phyloP scores from a whole-genome alignment of 768 basidiomycete genomes.

The Pisolithus tinctorius region DNA sequence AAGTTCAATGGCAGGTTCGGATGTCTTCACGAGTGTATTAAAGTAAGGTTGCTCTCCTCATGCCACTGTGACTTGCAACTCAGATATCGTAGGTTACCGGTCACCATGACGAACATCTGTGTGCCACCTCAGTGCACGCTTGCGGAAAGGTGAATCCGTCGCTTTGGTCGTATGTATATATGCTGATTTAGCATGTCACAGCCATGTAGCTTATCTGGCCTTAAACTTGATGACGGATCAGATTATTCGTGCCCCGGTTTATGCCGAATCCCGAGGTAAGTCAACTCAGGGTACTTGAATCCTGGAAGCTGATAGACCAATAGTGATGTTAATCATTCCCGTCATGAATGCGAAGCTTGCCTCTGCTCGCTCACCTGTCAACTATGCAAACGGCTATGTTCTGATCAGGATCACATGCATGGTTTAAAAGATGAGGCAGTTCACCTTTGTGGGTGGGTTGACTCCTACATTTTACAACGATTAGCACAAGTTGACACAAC shows the following conservation, averaged over 20 bases:
- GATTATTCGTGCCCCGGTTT: constrained; percentile 31
- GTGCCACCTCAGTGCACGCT: constrained; percentile 40
- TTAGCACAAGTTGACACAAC: not conserved
- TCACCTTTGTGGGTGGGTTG: constrained; percentile 48
- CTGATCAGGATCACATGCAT: constrained; percentile 41
- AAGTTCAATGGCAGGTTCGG: constrained; percentile 35
- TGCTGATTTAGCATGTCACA: constrained; percentile 7
- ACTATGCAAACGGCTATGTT: constrained; percentile 45
- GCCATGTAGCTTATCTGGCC: constrained; percentile 31
- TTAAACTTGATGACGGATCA: constrained; percentile 18
- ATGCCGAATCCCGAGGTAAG: constrained; percentile 35
- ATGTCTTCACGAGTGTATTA: constrained; percentile 42
- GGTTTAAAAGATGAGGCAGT: constrained; percentile 29
- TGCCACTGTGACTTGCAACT: not conserved
- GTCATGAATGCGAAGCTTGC: constrained; percentile 42
- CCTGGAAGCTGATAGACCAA: not conserved
- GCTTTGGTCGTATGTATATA: not conserved
- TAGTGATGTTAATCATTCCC: constrained; percentile 38
- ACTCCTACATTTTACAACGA: not conserved
- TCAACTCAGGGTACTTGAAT: not conserved
- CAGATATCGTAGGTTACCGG: constrained; percentile 28
- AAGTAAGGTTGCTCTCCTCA: constrained; percentile 27
- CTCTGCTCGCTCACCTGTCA: constrained; percentile 45
- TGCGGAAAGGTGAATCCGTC: constrained; percentile 40
- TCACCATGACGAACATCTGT: constrained; percentile 40